Base-by-base conservation (phyloP, 768 basidiomycete species). In the Lactarius vividus region DNA sequence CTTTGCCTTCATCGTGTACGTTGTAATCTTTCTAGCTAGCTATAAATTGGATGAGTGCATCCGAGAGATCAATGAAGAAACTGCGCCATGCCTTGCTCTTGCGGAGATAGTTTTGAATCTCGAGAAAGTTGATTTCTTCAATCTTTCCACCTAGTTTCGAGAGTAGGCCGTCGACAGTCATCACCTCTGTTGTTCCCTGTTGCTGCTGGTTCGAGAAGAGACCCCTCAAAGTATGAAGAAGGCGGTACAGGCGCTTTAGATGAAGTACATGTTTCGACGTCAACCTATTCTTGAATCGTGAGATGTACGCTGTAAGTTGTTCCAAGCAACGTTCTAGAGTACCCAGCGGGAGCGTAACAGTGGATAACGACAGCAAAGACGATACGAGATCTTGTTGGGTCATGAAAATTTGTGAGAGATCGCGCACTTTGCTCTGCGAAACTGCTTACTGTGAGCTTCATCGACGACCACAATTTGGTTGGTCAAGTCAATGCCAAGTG, bases 381-480 rank as follows among this genome's bases (percentile, higher is more conserved):
- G 94, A 88, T 71, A 96, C 94, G 57, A 97, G 77, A 75, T 97
- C 94, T 96, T 64, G 0, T 61, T 28, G 33, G 39, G 20, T 66
- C 61, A 49, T 42, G 54, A 44, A 28, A 58, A 18, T 28, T 44
- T 6, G 42, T 63, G 31, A 63, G 61, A 29, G 16, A 37, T 53
- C 54, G n/a, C 52, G 53, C n/a, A 52, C 18, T 5, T 54, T 13
- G 39, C 31, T 33, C 26, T 33, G 29, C 26, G 31, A 52, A 40
- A 64, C 23, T n/a, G 79, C 92, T 64, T 71, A 95, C 94, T 98
- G 76, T 99, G 96, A 0, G 96, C 96, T 79, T 99, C 96, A 72
- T 99, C 96, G 61, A 99, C 86, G 28, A 98, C 82, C 35, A 99
- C 85, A 20, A 98, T 81, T 71, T 97, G 94, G 71, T 88, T 84